These are phyloP conservation scores for Lasiosphaeria hispida DNA, from an alignment of 495 filamentous ascomycete species.

Conservation along the genomic window DNA sequence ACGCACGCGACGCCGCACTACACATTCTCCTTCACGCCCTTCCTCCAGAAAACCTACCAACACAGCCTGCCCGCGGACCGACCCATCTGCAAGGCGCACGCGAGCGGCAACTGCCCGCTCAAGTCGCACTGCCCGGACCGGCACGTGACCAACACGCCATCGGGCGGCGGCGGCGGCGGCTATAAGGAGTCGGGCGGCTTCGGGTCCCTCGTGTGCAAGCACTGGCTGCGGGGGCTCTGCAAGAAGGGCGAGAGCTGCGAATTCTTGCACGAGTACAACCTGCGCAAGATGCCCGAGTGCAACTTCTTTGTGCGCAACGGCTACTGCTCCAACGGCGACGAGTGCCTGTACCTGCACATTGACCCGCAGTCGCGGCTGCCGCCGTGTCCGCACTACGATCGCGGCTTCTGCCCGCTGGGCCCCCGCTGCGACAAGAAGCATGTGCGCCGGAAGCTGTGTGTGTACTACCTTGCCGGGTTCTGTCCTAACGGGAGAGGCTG, in stretches of 20 bases:
- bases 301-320: constrained; percentile 85
- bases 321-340: constrained; percentile 93
- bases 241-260: constrained; percentile 96
- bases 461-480: constrained; percentile 90
- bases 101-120: constrained; percentile 71
- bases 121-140: constrained; percentile 71
- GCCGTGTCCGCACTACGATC: constrained; percentile 89
- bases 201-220: constrained; percentile 87
- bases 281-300: constrained; percentile 96
- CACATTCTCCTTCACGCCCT: constrained; percentile 71
- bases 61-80: constrained; percentile 72
- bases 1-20: constrained; percentile 54
- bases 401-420: constrained; percentile 91
- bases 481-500: constrained; percentile 79
- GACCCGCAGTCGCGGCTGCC: constrained; percentile 77
- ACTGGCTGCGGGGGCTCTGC: constrained; percentile 95
- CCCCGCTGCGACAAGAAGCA: constrained; percentile 84
- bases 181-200: constrained; percentile 38
- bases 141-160: constrained; percentile 22
- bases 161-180: constrained; percentile 11
- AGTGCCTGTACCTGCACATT: constrained; percentile 94
- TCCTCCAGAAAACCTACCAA: constrained; percentile 70
- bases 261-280: constrained; percentile 97
- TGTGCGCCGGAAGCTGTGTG: constrained; percentile 70
- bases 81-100: constrained; percentile 74